Conservation (phyloP, 176 grass and related monocot genomes). For the Alloteropsis semialata region DNA sequence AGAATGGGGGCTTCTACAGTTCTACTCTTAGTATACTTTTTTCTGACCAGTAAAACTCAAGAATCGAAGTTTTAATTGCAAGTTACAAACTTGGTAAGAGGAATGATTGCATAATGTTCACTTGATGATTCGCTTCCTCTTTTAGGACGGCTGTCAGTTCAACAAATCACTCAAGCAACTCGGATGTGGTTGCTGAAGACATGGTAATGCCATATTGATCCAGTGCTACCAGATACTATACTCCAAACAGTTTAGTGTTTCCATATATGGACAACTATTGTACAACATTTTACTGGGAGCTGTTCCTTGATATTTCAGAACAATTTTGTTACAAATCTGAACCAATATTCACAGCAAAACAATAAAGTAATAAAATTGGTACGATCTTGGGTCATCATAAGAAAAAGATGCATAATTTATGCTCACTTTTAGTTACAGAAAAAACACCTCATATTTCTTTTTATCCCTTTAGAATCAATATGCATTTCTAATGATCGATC, state of each 20-base stretch:
- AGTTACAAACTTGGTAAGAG: background rate
- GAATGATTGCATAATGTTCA: background rate
- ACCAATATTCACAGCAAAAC: background rate
- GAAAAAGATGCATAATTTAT: background rate
- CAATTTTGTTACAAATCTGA: background rate
- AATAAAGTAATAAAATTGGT: background rate
- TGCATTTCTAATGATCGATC: background rate
- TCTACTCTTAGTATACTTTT: background rate
- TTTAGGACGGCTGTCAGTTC: background rate
- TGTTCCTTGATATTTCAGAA: background rate
- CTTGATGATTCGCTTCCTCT: background rate
- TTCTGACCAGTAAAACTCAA: background rate
- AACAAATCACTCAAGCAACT: background rate
- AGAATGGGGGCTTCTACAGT: too few relatives aligned
- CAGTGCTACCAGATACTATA: background rate
- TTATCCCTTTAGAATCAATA: background rate
- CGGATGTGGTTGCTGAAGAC: background rate
- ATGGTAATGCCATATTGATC: slow-evolving; percentile 8
- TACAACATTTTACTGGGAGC: background rate
- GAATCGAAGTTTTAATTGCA: background rate
- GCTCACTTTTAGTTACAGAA: background rate
- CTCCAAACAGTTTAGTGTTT: background rate
- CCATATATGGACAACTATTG: background rate
- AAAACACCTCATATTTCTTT: background rate
- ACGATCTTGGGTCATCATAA: background rate